Conservation (phyloP, 768 basidiomycete genomes). For the Agrocybe pediades region DNA sequence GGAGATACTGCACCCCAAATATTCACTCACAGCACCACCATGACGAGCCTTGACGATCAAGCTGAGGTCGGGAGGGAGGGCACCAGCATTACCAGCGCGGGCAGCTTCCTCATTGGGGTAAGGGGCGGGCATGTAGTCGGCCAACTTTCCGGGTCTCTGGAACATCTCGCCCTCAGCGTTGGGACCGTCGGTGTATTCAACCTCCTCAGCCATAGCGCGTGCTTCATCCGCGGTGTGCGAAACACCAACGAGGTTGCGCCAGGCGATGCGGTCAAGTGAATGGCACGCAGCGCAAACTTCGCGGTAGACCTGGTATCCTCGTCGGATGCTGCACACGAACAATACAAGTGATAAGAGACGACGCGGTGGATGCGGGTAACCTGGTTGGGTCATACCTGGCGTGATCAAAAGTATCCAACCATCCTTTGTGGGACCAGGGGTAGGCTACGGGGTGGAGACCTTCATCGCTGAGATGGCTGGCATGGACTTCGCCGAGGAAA, state of each 20-base stretch:
- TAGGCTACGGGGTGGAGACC: slow-evolving; percentile 87
- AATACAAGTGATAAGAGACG: slow-evolving; percentile 6
- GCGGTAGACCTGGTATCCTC: slow-evolving; percentile 96
- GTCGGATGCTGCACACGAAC: slow-evolving; percentile 70
- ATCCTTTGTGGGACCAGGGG: slow-evolving; percentile 92
- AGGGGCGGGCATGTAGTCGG: slow-evolving; percentile 93
- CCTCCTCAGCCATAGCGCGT: slow-evolving; percentile 91
- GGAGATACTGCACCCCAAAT: background rate
- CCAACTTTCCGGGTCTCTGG: slow-evolving; percentile 95
- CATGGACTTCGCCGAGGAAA: slow-evolving; percentile 90
- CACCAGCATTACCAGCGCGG: slow-evolving; percentile 90
- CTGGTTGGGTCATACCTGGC: slow-evolving; percentile 66
- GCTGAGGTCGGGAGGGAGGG: slow-evolving; percentile 95
- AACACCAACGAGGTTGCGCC: slow-evolving; percentile 98
- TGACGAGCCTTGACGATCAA: slow-evolving; percentile 98
- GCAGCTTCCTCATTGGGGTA: slow-evolving; percentile 99
- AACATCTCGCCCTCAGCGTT: slow-evolving; percentile 97
- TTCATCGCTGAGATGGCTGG: slow-evolving; percentile 90
- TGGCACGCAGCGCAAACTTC: slow-evolving; percentile 99
- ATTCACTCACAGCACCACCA: slow-evolving; percentile 80
- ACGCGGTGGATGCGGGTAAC: slow-evolving; percentile 10
- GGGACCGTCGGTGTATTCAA: slow-evolving; percentile 96
- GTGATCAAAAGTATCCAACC: slow-evolving; percentile 93
- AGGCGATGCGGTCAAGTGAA: slow-evolving; percentile 98
- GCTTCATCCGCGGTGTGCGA: slow-evolving; percentile 93